phyloP scores from a whole-genome alignment of 2,329 filamentous ascomycete genomes.

The Coniochaeta pulveracea region DNA sequence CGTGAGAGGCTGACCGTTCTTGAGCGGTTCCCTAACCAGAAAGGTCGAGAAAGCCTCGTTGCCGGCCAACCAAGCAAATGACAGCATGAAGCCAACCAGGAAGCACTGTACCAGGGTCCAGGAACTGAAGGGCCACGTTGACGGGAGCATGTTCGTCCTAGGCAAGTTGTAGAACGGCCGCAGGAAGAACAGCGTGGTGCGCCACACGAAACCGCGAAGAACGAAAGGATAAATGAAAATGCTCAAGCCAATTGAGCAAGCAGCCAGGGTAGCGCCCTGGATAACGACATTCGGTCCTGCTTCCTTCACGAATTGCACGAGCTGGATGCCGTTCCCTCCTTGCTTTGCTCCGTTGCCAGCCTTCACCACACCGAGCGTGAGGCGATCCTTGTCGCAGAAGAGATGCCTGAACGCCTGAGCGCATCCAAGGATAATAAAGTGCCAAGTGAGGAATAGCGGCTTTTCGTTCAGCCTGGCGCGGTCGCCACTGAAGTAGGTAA shows the following conservation, averaged over 20 bases:
- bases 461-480: slow-evolving; percentile 74
- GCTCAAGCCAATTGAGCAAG: slow-evolving; percentile 29
- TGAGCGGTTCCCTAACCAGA: slow-evolving; percentile 69
- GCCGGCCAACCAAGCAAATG: slow-evolving; percentile 63
- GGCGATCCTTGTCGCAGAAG: slow-evolving; percentile 59
- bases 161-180: slow-evolving; percentile 67
- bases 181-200: slow-evolving; percentile 56
- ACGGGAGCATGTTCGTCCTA: slow-evolving; percentile 53
- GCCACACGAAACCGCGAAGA: slow-evolving; percentile 55
- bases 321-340: slow-evolving; percentile 14
- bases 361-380: slow-evolving; percentile 34
- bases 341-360: slow-evolving; percentile 9
- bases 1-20: slow-evolving; percentile 75
- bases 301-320: slow-evolving; percentile 23
- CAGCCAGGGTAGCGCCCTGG: slow-evolving; percentile 24
- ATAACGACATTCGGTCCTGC: not conserved
- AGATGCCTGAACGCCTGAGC: slow-evolving; percentile 62
- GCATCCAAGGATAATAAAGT: slow-evolving; percentile 57
- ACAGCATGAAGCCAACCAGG: slow-evolving; percentile 54
- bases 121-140: slow-evolving; percentile 44
- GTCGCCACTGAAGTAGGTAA: slow-evolving; percentile 61
- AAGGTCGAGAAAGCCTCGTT: slow-evolving; percentile 73
- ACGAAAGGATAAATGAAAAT: slow-evolving; percentile 50
- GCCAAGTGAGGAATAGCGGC: slow-evolving; percentile 66
- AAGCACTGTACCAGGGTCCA: slow-evolving; percentile 44